Percentiles rank a stretch among this genome's conserved stretches.
Evolutionary conservation across 2,329 filamentous ascomycete species (phyloP).

Genomic region (Arachnomyces sp.): DNA sequence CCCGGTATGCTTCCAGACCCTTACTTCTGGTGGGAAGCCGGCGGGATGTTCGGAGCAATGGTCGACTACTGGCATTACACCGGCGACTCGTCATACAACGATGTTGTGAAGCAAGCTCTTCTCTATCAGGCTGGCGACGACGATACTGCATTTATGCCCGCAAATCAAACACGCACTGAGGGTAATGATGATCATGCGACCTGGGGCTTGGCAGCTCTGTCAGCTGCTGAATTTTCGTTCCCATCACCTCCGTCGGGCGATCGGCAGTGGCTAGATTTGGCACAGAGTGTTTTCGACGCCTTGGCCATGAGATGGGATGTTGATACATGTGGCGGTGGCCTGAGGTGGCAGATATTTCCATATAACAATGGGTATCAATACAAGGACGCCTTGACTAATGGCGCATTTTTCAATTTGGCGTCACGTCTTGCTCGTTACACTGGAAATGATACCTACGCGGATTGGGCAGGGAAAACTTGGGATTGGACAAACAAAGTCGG

Average conservation of each 20-base stretch:
- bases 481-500: slow-evolving; percentile 52
- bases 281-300: slow-evolving; percentile 64
- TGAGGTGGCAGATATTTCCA: slow-evolving; percentile 74
- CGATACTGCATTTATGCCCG: slow-evolving; percentile 33
- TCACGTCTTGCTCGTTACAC: slow-evolving; percentile 64
- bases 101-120: slow-evolving; percentile 29
- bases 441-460: slow-evolving; percentile 55
- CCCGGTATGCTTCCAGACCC: slow-evolving; percentile 46
- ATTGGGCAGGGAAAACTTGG: slow-evolving; percentile 55
- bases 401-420: slow-evolving; percentile 73
- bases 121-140: slow-evolving; percentile 29
- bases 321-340: slow-evolving; percentile 59
- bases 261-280: slow-evolving; percentile 46
- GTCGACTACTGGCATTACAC: slow-evolving; percentile 39
- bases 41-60: slow-evolving; percentile 35
- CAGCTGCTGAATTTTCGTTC: slow-evolving; percentile 47
- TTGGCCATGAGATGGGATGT: slow-evolving; percentile 65
- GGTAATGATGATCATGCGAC: slow-evolving; percentile 54
- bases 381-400: slow-evolving; percentile 76
- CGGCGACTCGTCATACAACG: slow-evolving; percentile 33
- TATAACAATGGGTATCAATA: slow-evolving; percentile 73
- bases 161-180: slow-evolving; percentile 35
- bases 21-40: slow-evolving; percentile 40
- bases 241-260: slow-evolving; percentile 30
- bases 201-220: slow-evolving; percentile 51